Conservation (phyloP, 2,329 filamentous ascomycete species). For the Neonectria sp. region DNA sequence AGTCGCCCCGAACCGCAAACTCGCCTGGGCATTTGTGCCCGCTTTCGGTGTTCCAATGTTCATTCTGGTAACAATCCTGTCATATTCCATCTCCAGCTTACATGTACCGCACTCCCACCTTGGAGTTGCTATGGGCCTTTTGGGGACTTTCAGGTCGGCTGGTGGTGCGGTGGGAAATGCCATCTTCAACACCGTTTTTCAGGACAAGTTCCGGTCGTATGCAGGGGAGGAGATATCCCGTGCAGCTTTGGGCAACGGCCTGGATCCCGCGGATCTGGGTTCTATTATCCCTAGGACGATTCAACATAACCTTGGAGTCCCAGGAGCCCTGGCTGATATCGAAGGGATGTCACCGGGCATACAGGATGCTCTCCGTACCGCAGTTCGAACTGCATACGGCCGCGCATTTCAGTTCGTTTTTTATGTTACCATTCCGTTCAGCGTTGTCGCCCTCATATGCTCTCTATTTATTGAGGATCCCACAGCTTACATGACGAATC, state of each 20-base stretch:
- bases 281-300: slow-evolving; percentile 23
- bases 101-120: slow-evolving; percentile 35
- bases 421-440: slow-evolving; percentile 28
- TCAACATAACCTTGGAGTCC: slow-evolving; percentile 20
- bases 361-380: slow-evolving; percentile 3
- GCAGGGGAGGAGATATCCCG: slow-evolving; percentile 21
- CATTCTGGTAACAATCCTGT: slow-evolving; percentile 26
- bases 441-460: slow-evolving; percentile 19
- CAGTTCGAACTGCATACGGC: slow-evolving; percentile 23
- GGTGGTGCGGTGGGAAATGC: slow-evolving; percentile 31
- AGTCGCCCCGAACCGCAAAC: slow-evolving; percentile 32
- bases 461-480: slow-evolving; percentile 26
- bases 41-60: slow-evolving; percentile 33
- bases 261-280: slow-evolving; percentile 3
- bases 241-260: slow-evolving; percentile 2
- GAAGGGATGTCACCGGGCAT: slow-evolving; percentile 13
- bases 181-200: slow-evolving; percentile 32
- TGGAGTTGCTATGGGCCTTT: slow-evolving; percentile 31
- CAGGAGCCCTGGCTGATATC: background rate
- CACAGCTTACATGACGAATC: slow-evolving; percentile 29
- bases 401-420: slow-evolving; percentile 28
- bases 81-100: slow-evolving; percentile 31
- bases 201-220: slow-evolving; percentile 23
- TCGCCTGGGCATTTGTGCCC: slow-evolving; percentile 35
- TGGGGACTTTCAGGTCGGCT: slow-evolving; percentile 27